Conservation (phyloP, 768 basidiomycete species). For the Roridomyces roridus region DNA sequence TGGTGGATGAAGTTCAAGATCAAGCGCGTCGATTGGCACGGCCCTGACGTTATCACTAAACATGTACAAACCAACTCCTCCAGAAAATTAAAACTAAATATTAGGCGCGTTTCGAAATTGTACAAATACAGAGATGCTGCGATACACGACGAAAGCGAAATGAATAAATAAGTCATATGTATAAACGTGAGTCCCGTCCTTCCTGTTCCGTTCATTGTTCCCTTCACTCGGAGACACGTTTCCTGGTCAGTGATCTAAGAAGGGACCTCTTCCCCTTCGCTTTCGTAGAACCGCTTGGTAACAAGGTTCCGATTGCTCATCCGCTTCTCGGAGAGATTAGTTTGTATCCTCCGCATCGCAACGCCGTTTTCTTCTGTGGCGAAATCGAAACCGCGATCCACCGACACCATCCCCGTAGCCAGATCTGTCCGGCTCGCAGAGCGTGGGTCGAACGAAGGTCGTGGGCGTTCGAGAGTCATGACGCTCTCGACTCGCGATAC, state of each 20-base stretch:
- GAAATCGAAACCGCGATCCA: slow-evolving; percentile 88
- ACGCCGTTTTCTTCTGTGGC: slow-evolving; percentile 87
- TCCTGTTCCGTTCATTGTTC: neutral
- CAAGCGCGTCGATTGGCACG: too few species aligned
- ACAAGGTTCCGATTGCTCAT: slow-evolving; percentile 38
- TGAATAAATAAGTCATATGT: slow-evolving; percentile 19
- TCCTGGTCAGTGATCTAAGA: slow-evolving; percentile 21
- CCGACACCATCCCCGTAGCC: slow-evolving; percentile 78
- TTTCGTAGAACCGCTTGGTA: neutral
- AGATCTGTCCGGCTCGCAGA: slow-evolving; percentile 79
- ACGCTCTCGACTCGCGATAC: slow-evolving; percentile 45
- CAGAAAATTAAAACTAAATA: too few species aligned
- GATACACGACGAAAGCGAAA: slow-evolving; percentile 7
- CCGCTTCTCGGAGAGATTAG: slow-evolving; percentile 69
- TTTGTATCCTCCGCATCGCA: slow-evolving; percentile 85
- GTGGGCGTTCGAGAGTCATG: slow-evolving; percentile 39
- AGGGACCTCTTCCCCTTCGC: slow-evolving; percentile 18
- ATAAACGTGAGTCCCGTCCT: neutral
- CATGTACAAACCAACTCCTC: too few species aligned
- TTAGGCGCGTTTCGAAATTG: neutral
- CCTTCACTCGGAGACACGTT: slow-evolving; percentile 5
- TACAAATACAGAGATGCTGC: slow-evolving; percentile 1
- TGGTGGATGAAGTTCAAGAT: neutral
- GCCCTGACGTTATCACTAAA: too few species aligned
- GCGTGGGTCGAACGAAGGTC: slow-evolving; percentile 50